Evolutionary conservation across 176 grass and related monocot genomes (phyloP), one percentile per base, ranked within the genome.

Genomic region (Zea luxurians): DNA sequence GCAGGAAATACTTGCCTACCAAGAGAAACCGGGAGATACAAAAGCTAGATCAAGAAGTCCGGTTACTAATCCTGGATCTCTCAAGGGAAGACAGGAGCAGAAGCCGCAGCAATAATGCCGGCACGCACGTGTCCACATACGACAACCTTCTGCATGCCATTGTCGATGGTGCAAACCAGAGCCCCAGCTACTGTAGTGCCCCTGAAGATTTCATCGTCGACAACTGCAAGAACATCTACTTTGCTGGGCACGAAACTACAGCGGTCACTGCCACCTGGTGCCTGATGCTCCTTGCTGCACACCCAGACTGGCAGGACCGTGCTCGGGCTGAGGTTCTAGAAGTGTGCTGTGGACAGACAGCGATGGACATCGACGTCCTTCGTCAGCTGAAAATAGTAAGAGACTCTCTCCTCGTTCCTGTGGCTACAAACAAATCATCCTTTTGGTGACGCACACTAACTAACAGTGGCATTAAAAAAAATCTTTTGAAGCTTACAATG

Each of bases 191-290:
- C 27, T 69, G n/a, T 16, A 36, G 35, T n/a, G 52, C 79, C 17
- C 17, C 83, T 6, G 78, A 88, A 17, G 48, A 76, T 42, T 87
- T 88, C 37, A 74, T 91, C 12, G 78, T 91, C 0, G 89, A 88
- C 54, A 91, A 88, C 43, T 88, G 82, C 82, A 91, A 91, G 82
- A 91, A 80, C 38, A 85, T 91, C 13, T 91, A 91, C 66, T 85
- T 91, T n/a, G 78, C 89, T 4, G 86, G 89, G 42, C 78, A 82
- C 7, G 89, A 91, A 62, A 91, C 89, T 2, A 35, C 71, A 18
- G 77, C 89, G 2, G 68, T 75, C n/a, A 81, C 82, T 7, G 69
- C 85, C 2, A 71, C 78, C 7, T 91, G 85, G 89, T 88, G 85
- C 73, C 37, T 91, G 52, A 85, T 91, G 89, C 68, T 91, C 6